phyloP scores from a whole-genome alignment of 495 filamentous ascomycete genomes.

The Hypomontagnella submonticulosa region DNA sequence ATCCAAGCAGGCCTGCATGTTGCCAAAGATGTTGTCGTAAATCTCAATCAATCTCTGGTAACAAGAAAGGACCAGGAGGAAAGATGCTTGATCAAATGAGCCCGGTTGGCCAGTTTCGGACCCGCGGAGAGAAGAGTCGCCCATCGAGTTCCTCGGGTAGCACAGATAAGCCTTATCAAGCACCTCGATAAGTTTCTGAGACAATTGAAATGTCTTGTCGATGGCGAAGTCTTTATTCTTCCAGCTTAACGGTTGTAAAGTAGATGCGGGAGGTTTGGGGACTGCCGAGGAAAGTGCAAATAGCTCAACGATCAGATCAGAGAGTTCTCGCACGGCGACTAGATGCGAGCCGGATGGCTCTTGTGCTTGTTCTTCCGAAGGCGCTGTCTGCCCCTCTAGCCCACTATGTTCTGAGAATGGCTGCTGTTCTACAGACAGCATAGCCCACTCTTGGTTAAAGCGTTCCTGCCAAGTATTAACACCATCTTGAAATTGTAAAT shows the following conservation, averaged over 20 bases:
- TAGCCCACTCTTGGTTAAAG: conserved; percentile 6
- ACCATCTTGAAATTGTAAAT: neutral
- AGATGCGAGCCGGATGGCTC: neutral
- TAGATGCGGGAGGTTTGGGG: conserved; percentile 1
- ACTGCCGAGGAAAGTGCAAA: conserved; percentile 2
- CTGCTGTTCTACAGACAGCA: conserved; percentile 4
- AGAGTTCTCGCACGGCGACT: neutral
- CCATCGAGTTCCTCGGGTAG: neutral
- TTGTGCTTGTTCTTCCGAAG: neutral
- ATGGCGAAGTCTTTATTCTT: conserved; percentile 11
- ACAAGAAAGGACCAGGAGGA: conserved; percentile 5
- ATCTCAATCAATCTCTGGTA: conserved; percentile 4
- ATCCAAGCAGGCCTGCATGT: conserved; percentile 6
- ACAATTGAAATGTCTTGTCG: conserved; percentile 4
- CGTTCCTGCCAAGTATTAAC: conserved; percentile 1
- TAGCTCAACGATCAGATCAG: conserved; percentile 1
- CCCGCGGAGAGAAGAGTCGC: neutral
- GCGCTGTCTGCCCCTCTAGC: neutral
- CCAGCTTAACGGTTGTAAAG: conserved; percentile 4
- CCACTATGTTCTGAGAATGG: neutral
- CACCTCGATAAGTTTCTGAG: neutral
- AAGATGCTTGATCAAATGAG: conserved; percentile 3
- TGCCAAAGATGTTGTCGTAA: conserved; percentile 5
- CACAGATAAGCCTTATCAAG: neutral
- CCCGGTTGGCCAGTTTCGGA: neutral